These are phyloP conservation scores for Malassezia dermatis DNA, from an alignment of 1,284 basidiomycete species.

Conservation along the genomic window DNA sequence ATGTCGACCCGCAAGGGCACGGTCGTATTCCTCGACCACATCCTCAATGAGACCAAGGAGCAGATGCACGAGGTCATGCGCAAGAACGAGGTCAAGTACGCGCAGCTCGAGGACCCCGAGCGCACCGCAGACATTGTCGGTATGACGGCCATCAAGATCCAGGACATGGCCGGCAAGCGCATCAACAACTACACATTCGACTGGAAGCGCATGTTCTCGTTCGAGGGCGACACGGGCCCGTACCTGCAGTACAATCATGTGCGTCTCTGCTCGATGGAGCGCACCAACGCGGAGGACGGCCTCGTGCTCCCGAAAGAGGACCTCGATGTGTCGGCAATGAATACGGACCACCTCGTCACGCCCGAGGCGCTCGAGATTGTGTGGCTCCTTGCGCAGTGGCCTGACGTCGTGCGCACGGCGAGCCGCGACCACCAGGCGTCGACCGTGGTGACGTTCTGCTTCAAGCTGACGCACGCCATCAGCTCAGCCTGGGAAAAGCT, in stretches of 20 bases:
- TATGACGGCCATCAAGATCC: conserved; percentile 93
- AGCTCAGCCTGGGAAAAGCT: conserved; percentile 78
- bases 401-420: conserved; percentile 76
- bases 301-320: conserved; percentile 57
- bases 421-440: conserved; percentile 79
- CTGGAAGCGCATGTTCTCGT: conserved; percentile 87
- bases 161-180: conserved; percentile 92
- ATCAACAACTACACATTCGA: conserved; percentile 95
- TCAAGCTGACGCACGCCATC: conserved; percentile 68
- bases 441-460: conserved; percentile 69
- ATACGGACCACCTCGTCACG: conserved; percentile 59
- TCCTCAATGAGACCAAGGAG: conserved; percentile 76
- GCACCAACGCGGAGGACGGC: conserved; percentile 72
- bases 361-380: conserved; percentile 75
- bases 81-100: conserved; percentile 87
- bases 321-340: conserved; percentile 56
- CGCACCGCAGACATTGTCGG: conserved; percentile 73
- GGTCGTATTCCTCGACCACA: conserved; percentile 87
- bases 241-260: conserved; percentile 71
- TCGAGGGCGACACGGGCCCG: conserved; percentile 85
- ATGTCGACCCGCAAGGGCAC: conserved; percentile 98
- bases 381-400: conserved; percentile 76
- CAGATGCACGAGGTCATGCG: conserved; percentile 97
- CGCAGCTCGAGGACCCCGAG: conserved; percentile 76
- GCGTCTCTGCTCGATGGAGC: conserved; percentile 78